Conservation (phyloP, 495 filamentous ascomycete genomes). For the Penicillium chermesinum region DNA sequence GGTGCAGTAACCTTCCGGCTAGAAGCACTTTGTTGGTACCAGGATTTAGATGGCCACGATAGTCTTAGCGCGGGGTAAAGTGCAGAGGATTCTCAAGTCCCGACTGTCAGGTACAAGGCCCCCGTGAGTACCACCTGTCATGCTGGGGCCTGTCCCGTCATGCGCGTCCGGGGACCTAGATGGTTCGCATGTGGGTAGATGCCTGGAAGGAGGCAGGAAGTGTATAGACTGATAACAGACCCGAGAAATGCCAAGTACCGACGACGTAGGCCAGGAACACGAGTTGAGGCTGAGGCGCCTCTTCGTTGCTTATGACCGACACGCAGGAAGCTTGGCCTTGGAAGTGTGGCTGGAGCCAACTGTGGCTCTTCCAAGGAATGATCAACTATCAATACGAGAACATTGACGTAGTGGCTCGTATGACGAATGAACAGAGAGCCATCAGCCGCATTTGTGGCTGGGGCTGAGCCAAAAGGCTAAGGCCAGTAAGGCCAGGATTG, state of each 20-base stretch:
- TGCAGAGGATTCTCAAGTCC: neutral
- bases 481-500: neutral
- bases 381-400: neutral
- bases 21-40: neutral
- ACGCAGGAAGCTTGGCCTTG: neutral
- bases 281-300: neutral
- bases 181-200: too few species aligned
- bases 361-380: neutral
- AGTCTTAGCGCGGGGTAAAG: neutral
- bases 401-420: neutral
- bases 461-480: neutral
- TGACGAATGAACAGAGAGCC: neutral
- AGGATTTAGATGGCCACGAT: neutral
- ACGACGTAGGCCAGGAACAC: neutral
- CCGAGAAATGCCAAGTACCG: neutral
- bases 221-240: neutral
- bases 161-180: neutral
- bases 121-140: neutral
- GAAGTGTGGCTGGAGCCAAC: neutral
- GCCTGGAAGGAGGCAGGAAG: constrained; percentile 1
- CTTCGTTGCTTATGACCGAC: neutral
- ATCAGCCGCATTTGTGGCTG: neutral
- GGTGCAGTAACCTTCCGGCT: too few species aligned
- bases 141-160: neutral
- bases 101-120: neutral